Evolutionary conservation across 805 yeast species (phyloP), one percentile per base, ranked within the genome.

Genomic region (Candida coleopterorum): DNA sequence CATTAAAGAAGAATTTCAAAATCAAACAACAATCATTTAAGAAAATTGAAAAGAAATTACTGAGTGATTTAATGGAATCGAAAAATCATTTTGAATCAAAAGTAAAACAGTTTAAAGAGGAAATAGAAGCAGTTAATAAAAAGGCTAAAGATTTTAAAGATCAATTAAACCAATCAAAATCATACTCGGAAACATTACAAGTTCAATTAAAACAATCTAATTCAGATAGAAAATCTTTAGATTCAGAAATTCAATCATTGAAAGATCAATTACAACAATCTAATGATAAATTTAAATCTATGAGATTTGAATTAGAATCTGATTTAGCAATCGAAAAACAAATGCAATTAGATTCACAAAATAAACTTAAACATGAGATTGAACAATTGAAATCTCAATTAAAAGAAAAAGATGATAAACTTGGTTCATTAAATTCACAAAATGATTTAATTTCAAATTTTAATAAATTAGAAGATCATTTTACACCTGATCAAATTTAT

Each of bases 401-500:
- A 12, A 23, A 17, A 6, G 10, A 32, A 11, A n/a, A 37, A 12
- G 27, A 18, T 17, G 18, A 18, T 20, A 30, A 35, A 11, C 4
- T 18, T 18, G 18, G 23, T 25, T 20, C 34, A 6, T 18, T 21
- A n/a, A 18, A 15, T 11, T 11, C n/a, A 24, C 9, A 21, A 31
- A 16, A 8, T 8, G 11, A 6, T 6, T 31, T 31, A 14, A 22
- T 21, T 11, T 6, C 25, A 14, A 25, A 26, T 20, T 26, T 25
- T 14, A 21, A 21, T 8, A 31, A 23, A 23, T 31, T 31, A 4
- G 21, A 31, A 15, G 27, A 31, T n/a, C 8, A 9, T 11, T 35
- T 35, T 21, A 35, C 29, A 11, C 28, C 39, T 11, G 39, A 36
- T 25, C 31, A 36, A 20, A 36, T 36, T 2, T 36, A 31, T 17